These are phyloP conservation scores for Flaveria linearis DNA, from an alignment of 129 eudicot species.

Conservation along the genomic window DNA sequence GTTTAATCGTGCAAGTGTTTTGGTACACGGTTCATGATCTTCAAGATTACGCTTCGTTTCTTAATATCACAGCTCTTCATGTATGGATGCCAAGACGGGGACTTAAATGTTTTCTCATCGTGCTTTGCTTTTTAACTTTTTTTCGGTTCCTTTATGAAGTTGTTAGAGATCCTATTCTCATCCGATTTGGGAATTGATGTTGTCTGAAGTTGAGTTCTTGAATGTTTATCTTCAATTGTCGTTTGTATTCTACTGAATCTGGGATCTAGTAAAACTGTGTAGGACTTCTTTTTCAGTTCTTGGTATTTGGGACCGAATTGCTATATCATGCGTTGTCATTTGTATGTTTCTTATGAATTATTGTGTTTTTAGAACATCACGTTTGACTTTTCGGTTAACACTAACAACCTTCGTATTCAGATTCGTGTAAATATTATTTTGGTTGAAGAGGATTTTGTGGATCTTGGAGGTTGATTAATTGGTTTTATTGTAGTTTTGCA, in stretches of 20 bases:
- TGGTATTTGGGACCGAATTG: no score
- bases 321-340: no score
- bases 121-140: neutral
- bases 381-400: no score
- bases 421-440: no score
- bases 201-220: constrained; percentile 6
- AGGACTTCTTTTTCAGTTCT: no score
- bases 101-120: constrained; percentile 14
- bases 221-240: neutral
- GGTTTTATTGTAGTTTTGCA: no score
- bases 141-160: constrained; percentile 19
- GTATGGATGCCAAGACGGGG: constrained; percentile 31
- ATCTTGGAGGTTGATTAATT: no score
- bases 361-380: no score
- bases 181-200: constrained; percentile 7
- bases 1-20: neutral
- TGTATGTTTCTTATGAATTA: no score
- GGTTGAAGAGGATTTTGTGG: no score
- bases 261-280: constrained; percentile 1
- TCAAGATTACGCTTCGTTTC: constrained; percentile 27
- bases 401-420: no score
- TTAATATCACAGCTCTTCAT: constrained; percentile 21
- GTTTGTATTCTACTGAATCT: neutral
- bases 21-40: constrained; percentile 2
- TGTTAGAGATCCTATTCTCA: constrained; percentile 29